Conservation (phyloP, 129 eudicot species). For the Ambrosia artemisiifolia region DNA sequence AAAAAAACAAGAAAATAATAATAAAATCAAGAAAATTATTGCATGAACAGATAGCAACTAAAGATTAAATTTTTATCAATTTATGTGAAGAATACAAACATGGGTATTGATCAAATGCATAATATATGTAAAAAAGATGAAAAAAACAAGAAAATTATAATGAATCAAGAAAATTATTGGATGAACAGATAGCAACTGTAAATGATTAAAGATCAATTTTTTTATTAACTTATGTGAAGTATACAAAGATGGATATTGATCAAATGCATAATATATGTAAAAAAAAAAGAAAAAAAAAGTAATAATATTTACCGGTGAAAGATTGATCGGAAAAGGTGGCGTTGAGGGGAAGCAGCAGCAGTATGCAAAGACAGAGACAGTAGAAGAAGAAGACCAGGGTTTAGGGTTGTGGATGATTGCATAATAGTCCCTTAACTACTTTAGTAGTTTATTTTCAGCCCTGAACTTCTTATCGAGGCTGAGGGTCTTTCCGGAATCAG, state of each 20-base stretch:
- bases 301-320: neutral
- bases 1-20: neutral
- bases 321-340: neutral
- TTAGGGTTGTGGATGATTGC: conserved; percentile 11
- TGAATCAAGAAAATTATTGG: neutral
- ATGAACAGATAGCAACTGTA: neutral
- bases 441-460: neutral
- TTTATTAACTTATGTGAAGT: neutral
- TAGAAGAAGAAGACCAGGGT: neutral
- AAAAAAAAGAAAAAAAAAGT: neutral
- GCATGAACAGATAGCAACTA: neutral
- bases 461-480: neutral
- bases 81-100: neutral
- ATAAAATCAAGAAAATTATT: neutral
- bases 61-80: neutral
- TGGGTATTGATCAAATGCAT: neutral
- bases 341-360: neutral
- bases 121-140: neutral
- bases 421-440: neutral
- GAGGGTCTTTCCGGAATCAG: too few species aligned
- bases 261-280: neutral
- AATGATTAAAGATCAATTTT: neutral
- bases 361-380: neutral
- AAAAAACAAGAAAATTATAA: neutral
- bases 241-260: too few species aligned